phyloP scores from a whole-genome alignment of 805 yeast species.

The Monosporozyma yasuniensis region DNA sequence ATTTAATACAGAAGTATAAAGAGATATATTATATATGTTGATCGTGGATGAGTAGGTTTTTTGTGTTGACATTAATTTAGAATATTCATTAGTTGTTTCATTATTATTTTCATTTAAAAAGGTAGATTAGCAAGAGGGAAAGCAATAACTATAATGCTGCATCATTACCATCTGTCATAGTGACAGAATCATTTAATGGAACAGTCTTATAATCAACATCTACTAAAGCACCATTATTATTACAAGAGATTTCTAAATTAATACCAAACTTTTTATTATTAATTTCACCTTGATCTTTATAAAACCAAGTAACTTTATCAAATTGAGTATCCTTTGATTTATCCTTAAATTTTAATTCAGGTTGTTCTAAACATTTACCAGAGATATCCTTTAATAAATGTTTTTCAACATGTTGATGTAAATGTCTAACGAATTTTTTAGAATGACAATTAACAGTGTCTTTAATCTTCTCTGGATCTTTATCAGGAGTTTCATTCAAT shows the following conservation, averaged over 20 bases:
- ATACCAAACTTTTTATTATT: constrained; percentile 57
- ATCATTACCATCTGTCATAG: background rate
- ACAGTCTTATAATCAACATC: constrained; percentile 56
- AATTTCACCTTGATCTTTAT: constrained; percentile 48
- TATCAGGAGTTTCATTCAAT: constrained; percentile 48
- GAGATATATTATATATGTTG: too few relatives aligned
- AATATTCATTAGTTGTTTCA: background rate
- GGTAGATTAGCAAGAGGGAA: too few relatives aligned
- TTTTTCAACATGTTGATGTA: constrained; percentile 66
- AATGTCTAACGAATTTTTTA: constrained; percentile 60
- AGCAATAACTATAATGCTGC: background rate
- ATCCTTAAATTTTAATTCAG: constrained; percentile 41
- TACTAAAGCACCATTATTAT: constrained; percentile 56
- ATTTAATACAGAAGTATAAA: too few relatives aligned
- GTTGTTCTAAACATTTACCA: constrained; percentile 43
- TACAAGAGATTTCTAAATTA: constrained; percentile 53
- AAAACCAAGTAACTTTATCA: constrained; percentile 53
- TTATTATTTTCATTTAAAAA: background rate
- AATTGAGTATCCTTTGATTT: constrained; percentile 39
- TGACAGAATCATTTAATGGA: constrained; percentile 25
- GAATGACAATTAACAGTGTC: constrained; percentile 65
- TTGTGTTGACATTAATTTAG: too few relatives aligned
- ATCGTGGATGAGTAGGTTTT: too few relatives aligned
- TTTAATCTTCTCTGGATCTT: constrained; percentile 62
- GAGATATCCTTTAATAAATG: constrained; percentile 62